Evolutionary conservation across 1,284 basidiomycete species (phyloP), one percentile per base, ranked within the genome.

Genomic region (Ceratobasidium sp.): DNA sequence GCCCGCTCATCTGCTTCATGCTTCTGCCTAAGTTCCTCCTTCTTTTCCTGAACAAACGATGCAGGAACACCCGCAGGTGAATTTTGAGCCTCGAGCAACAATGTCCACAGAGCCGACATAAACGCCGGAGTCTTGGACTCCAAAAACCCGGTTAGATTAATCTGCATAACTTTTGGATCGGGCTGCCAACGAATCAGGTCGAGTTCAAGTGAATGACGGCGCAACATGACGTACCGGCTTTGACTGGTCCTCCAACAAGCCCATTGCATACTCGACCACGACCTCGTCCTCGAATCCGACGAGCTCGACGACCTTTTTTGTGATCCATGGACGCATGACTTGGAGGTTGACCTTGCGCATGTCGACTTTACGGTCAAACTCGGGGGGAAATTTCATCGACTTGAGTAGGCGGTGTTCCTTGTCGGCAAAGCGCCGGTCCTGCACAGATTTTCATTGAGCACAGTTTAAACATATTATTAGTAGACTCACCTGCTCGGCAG

Each of bases 211-310:
- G n/a, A n/a, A n/a, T n/a, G n/a, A n/a, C n/a, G n/a, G n/a, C n/a
- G n/a, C n/a, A n/a, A n/a, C n/a, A n/a, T n/a, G n/a, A 78, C 87
- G 73, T 72, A 95, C 93, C n/a, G 91, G 88, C 72, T 89, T 84
- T 25, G 85, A 83, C 56, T 87, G 82, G 74, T 96, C 92, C 77
- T 99, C 96, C 6, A 99, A 80, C 50, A 98, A 82, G 21, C 93
- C 92, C 85, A 93, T 91, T 16, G 93, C 93, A 76, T 97, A 98
- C 77, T 98, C 96, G 27, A 97, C 88, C 30, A 99, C 90, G 42
- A 99, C 90, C 75, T 99, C 96, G 77, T 99, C 96, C 76, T 99
- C 96, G 58, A 98, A 88, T 4, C 94, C 93, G 42, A 96, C 86
- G 23, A 98, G 83, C 74, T 95, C 90, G 3, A 90, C 86, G 67